A percentile compares a stretch with the other conserved stretches of the same genome.
phyloP scores from a whole-genome alignment of 2,329 filamentous ascomycete genomes.

The Emergomyces pasteurianus region DNA sequence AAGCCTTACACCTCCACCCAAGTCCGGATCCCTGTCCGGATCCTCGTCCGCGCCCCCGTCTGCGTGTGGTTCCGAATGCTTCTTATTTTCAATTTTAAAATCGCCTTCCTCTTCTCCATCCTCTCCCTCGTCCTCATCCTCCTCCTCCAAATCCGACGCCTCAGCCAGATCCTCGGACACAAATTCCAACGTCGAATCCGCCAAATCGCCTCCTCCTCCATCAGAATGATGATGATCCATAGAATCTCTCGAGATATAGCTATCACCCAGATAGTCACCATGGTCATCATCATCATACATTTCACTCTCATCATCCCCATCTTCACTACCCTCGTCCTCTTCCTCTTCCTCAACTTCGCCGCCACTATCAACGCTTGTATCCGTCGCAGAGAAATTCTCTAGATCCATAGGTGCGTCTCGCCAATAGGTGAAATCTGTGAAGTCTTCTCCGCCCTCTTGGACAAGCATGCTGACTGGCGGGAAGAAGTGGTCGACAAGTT shows the following conservation, averaged over 20 bases:
- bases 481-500: constrained; percentile 97
- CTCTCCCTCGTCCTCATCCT: constrained; percentile 12
- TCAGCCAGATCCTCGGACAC: constrained; percentile 11
- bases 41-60: not conserved
- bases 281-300: constrained; percentile 34
- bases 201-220: constrained; percentile 18
- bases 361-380: constrained; percentile 45
- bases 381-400: constrained; percentile 79
- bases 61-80: constrained; percentile 10
- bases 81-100: constrained; percentile 21
- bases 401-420: constrained; percentile 71
- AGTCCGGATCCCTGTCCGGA: not conserved
- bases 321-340: constrained; percentile 38
- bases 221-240: constrained; percentile 37
- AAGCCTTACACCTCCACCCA: not conserved
- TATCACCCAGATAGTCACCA: constrained; percentile 40
- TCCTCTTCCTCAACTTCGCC: constrained; percentile 45
- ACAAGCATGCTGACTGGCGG: constrained; percentile 80
- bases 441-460: constrained; percentile 82
- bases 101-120: constrained; percentile 5
- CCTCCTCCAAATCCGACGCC: constrained; percentile 31
- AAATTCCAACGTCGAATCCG: constrained; percentile 29
- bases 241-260: constrained; percentile 44
- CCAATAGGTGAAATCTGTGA: constrained; percentile 97
- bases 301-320: constrained; percentile 40